A percentile compares a stretch with the other conserved stretches of the same genome.
phyloP scores from a whole-genome alignment of 208 protist species.

The Naegleria gruberi region DNA sequence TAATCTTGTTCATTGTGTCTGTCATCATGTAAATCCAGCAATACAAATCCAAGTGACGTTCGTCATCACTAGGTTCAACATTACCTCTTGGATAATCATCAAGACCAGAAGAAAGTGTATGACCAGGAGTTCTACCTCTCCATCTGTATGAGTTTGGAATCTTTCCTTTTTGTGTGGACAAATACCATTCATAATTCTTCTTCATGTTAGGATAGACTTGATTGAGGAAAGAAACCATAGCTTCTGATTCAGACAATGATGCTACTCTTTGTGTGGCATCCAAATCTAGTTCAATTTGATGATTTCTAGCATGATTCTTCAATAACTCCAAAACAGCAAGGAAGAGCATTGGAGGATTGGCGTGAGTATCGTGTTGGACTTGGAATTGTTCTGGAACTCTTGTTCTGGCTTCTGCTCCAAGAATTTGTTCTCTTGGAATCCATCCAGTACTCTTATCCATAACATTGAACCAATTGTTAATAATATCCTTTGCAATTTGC shows the following conservation, averaged over 20 bases:
- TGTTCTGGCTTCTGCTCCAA: conserved; percentile 51
- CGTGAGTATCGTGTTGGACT: conserved; percentile 41
- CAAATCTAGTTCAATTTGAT: not conserved
- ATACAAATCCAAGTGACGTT: conserved; percentile 63
- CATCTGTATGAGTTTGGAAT: conserved; percentile 43
- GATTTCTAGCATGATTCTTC: not conserved
- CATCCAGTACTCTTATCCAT: conserved; percentile 57
- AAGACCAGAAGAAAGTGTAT: conserved; percentile 59
- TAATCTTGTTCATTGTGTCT: conserved; percentile 36
- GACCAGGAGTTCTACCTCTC: conserved; percentile 49
- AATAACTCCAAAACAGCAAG: conserved; percentile 30
- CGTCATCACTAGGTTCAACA: not conserved
- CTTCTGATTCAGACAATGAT: not conserved
- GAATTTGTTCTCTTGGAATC: conserved; percentile 72
- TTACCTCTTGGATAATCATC: conserved; percentile 65
- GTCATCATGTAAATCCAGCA: conserved; percentile 54
- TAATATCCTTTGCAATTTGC: conserved; percentile 43
- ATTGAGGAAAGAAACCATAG: conserved; percentile 30
- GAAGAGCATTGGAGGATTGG: conserved; percentile 64
- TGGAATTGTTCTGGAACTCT: conserved; percentile 58
- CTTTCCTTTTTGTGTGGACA: conserved; percentile 37
- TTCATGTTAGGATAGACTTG: conserved; percentile 32
- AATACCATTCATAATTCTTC: conserved; percentile 42
- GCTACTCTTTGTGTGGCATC: not conserved
- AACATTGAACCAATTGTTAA: conserved; percentile 56